phyloP scores from a whole-genome alignment of 306 rosid genomes.

The Castanospermum australe region DNA sequence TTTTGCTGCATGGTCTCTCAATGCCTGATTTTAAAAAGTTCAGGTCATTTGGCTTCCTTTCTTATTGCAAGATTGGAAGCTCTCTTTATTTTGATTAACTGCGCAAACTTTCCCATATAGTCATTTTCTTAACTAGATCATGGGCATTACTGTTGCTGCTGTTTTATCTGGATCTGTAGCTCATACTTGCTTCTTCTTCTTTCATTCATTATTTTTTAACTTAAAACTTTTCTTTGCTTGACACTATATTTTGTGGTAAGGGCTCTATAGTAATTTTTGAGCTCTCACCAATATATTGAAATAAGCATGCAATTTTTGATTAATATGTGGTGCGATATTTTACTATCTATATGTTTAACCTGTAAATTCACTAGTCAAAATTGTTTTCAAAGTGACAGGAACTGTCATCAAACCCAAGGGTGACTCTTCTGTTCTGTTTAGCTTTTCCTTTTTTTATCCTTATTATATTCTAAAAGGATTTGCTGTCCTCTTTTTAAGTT shows the following conservation, averaged over 20 bases:
- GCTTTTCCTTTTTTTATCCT: background rate
- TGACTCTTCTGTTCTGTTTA: background rate
- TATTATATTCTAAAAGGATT: background rate
- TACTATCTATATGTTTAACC: background rate
- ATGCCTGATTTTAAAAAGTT: background rate
- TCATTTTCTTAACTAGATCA: background rate
- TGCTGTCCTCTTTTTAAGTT: background rate
- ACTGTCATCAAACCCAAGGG: background rate
- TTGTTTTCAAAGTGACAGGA: background rate
- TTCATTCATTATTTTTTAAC: background rate
- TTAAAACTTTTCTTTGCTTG: background rate
- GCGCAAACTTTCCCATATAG: background rate
- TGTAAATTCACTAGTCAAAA: background rate
- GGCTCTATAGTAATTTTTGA: background rate
- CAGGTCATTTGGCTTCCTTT: background rate
- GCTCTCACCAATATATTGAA: background rate
- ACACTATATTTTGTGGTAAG: background rate
- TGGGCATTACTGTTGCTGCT: background rate
- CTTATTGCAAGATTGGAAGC: background rate
- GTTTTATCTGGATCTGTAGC: background rate
- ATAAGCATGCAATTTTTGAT: background rate
- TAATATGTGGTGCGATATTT: background rate
- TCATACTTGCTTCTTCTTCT: background rate
- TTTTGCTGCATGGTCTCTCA: conserved; percentile 3
- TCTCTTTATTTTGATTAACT: background rate